Base-by-base conservation (phyloP, 163 green algal species). In the Coccomyxa subellipsoidea region DNA sequence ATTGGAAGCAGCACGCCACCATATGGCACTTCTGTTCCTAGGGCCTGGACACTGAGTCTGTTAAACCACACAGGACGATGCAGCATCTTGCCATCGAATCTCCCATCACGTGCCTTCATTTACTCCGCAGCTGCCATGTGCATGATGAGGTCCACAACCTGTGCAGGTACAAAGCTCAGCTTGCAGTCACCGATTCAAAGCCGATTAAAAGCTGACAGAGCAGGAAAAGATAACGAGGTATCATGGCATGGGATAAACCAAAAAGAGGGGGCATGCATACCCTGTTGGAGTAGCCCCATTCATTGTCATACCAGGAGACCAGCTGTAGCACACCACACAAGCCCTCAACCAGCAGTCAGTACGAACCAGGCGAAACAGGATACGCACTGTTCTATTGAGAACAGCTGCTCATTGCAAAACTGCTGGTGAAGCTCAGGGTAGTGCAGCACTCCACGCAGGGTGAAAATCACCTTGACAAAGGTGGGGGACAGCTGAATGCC, bases 301-400 rank as follows among this genome's bases (percentile, higher is more conserved):
- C 96, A 85, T 98, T 98, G 91, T 98, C 95, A 79, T 98, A 99
- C 93, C 94, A 97, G 25, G 84, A 89, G 29, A 97, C 90, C 53
- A 96, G 81, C 88, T 91, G 82, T 80, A 84, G n/a, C 27, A 34
- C 47, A 18, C 21, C 47, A 59, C 15, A 27, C 39, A 54, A 23
- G 10, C 39, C 21, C 4, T 59, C 15, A 12, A 59, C 23, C 47
- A 59, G 47, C n/a, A n/a, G n/a, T n/a, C n/a, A n/a, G n/a, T 66
- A 18, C 47, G 47, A 12, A 66, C 12, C 12, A 18, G 12, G 18
- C 47, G 18, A 66, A 66, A 66, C 47, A 66, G 47, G 12, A 66
- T 29, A 66, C 47, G 18, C 47, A 29, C 47, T 66, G 12, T 66
- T 18, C 12, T 66, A 66, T 66, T 29, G 47, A 66, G 12, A 12